Percentiles rank a stretch among this genome's conserved stretches.
Conservation (phyloP, 768 basidiomycete species). For the Myochromella boudieri region DNA sequence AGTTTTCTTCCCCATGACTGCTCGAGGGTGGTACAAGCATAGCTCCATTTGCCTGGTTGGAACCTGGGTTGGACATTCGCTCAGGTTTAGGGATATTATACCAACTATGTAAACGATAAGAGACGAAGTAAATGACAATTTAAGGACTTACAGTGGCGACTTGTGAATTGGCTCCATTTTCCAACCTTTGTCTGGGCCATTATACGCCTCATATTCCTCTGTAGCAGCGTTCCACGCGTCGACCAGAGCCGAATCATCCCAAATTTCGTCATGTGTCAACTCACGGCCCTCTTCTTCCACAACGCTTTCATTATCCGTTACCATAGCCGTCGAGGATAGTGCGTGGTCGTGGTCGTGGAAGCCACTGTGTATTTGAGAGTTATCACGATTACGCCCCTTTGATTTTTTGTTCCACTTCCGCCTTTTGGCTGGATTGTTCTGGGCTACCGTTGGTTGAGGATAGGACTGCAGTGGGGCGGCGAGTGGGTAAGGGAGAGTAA, state of each 20-base stretch:
- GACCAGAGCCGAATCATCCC: constrained; percentile 84
- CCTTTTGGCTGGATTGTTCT: constrained; percentile 51
- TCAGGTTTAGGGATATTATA: constrained; percentile 57
- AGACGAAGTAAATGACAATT: background rate
- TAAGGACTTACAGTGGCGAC: constrained; percentile 62
- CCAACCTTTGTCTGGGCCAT: constrained; percentile 74
- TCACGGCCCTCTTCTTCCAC: constrained; percentile 51
- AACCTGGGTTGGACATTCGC: background rate
- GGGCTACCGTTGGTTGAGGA: constrained; percentile 18
- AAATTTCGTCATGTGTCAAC: constrained; percentile 73
- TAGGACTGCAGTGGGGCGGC: constrained; percentile 16
- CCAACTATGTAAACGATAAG: constrained; percentile 53
- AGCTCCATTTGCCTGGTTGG: too few species aligned
- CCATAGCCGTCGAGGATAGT: background rate
- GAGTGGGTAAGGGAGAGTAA: constrained; percentile 43
- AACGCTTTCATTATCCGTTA: constrained; percentile 25
- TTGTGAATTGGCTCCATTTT: constrained; percentile 68
- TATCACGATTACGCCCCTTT: constrained; percentile 23
- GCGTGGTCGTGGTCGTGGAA: background rate
- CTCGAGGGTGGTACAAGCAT: constrained; percentile 2
- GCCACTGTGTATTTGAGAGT: constrained; percentile 35
- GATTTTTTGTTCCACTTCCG: constrained; percentile 45
- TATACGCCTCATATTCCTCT: constrained; percentile 74
- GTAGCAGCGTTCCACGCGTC: constrained; percentile 84
- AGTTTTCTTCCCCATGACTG: constrained; percentile 42